Evolutionary conservation across 202 grass and related monocot genomes (phyloP), one percentile per base, ranked within the genome.

Genomic region (Panicum virgatum): DNA sequence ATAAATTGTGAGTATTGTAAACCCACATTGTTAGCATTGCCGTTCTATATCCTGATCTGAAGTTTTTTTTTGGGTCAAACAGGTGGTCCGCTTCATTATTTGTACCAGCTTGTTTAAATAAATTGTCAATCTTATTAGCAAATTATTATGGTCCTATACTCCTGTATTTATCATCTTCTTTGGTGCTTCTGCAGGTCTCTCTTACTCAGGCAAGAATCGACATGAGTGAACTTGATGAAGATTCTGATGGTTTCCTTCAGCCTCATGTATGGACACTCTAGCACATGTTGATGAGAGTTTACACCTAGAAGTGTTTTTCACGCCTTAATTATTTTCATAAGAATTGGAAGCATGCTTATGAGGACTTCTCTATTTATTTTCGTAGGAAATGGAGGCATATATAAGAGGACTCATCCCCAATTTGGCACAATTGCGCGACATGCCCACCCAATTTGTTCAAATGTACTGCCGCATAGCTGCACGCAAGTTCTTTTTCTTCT

Each of bases 381-480:
- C 65, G 46, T 88, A 98, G 96, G 96, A 98, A 93, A 98, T 98
- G 96, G 96, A 98, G 88, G 93, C 96, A 74, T 98, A 98, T 76
- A 98, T 98, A 72, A 96, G 96, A 89, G 96, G 96, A 27, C 92
- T 98, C 68, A 98, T 98, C 76, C 96, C 96, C 27, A 98, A 96
- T 85, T 64, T 98, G 83, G 96, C 96, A 75, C 96, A 98, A 74
- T 66, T 98, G 63, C 90, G 92, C 2, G 96, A 98, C 50, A 98
- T 98, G 89, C 96, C 96, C 46, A 64, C 90, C n/a, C 87, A 88
- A 76, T 98, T 98, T 92, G 85, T 93, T 84, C 92, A 96, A 83
- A 98, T 98, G 96, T 98, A 98, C 66, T 98, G 96, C 86, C 89
- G 96, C 19, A 98, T 98, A 88, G 96, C 96, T 92, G 96, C 90